Percentiles rank a stretch among this genome's conserved stretches.
Evolutionary conservation across 164 flowering plant genomes (phyloP).

Genomic region (Tetracentron sinense): DNA sequence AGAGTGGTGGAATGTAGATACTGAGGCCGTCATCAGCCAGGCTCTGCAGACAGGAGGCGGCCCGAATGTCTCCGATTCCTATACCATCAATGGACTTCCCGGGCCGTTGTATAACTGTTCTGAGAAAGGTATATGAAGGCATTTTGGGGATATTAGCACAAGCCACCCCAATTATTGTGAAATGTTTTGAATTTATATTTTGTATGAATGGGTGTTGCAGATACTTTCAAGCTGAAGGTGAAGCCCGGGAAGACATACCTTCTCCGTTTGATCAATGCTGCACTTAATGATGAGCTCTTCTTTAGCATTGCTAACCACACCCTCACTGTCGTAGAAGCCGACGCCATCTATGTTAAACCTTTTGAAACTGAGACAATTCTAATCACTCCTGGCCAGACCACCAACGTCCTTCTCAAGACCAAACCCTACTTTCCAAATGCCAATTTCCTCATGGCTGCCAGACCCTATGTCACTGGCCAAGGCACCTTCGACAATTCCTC

Average conservation of each 20-base stretch:
- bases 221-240: slow-evolving; percentile 66
- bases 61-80: slow-evolving; percentile 75
- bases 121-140: slow-evolving; percentile 37
- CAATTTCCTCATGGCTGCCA: slow-evolving; percentile 54
- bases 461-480: slow-evolving; percentile 56
- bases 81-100: slow-evolving; percentile 73
- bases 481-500: slow-evolving; percentile 67
- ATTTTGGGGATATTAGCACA: no score
- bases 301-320: slow-evolving; percentile 73
- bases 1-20: slow-evolving; percentile 68
- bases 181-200: no score
- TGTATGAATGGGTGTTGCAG: slow-evolving; percentile 23
- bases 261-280: slow-evolving; percentile 73
- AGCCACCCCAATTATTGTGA: no score
- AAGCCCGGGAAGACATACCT: slow-evolving; percentile 68
- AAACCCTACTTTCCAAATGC: slow-evolving; percentile 41
- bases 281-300: slow-evolving; percentile 76
- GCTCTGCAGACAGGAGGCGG: slow-evolving; percentile 57
- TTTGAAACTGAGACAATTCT: slow-evolving; percentile 43
- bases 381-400: slow-evolving; percentile 78
- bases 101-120: slow-evolving; percentile 72
- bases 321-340: slow-evolving; percentile 60
- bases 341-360: slow-evolving; percentile 71
- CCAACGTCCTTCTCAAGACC: slow-evolving; percentile 61
- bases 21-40: slow-evolving; percentile 53